Evolutionary conservation across 2,329 filamentous ascomycete genomes (phyloP), one percentile per base, ranked within the genome.

Genomic region (Fusarium nisikadoi): DNA sequence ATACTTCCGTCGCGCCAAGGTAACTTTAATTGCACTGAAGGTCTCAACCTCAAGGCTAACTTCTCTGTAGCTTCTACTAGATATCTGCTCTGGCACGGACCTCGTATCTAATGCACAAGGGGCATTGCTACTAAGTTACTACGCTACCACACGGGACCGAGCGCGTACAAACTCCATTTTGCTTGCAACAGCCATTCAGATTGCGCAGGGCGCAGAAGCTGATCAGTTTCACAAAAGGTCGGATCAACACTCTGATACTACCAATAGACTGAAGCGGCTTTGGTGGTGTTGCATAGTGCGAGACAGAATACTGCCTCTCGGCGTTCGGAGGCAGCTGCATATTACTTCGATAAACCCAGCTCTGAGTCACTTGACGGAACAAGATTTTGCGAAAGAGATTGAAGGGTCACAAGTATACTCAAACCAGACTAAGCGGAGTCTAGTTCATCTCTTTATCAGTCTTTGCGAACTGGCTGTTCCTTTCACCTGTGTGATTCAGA

Each of bases 201-300:
- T 7, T 0, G 49, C 49, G 0, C 33, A n/a, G 2, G 23, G 23
- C 0, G 33, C 23, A 8, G 49, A 6, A 3, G 49, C 49, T 0
- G 33, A 53, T 2, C 33, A 53, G 2, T 53, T 5, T 9, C 14
- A 53, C 10, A 53, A 39, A n/a, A 12, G 33, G 3, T 9, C 33
- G 17, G 49, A 53, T 3, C 19, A 16, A 17, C 10, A 27, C 1
- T 53, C 49, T 0, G 9, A 2, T 9, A 12, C 0, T 2, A 38
- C 33, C 1, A 39, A 27, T 5, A 53, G 3, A 0, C 0, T 53
- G 5, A 39, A 53, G 5, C 2, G 49, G 2, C 49, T 53, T 4
- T 53, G 33, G 49, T 53, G 49, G 49, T 53, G 49, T 12, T 39
- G 49, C 19, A 27, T 53, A 4, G 49, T 53, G 2, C 23, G 49